Evolutionary conservation across 441 rosid species (phyloP), one percentile per base, ranked within the genome.

Genomic region (Gossypium aridum): DNA sequence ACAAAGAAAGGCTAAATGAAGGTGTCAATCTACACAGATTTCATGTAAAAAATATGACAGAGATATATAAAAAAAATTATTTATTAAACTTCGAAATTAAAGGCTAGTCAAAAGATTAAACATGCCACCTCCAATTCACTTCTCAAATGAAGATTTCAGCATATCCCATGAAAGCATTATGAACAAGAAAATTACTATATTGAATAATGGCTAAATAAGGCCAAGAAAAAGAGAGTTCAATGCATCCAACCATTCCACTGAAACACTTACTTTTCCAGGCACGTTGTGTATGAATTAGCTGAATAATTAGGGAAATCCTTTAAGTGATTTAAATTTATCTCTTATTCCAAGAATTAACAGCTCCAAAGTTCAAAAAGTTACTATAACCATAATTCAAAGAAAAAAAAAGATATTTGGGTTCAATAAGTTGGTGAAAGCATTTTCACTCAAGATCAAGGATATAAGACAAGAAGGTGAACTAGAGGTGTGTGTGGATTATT

Each of bases 91-190:
- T 31, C 1, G 1, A 5, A 31, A 31, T 31, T 31, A 5, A 31
- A 22, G 75, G 37, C 39, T 13, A 34, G 75, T 17, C 3, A 34
- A 5, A 71, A 20, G 34, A 6, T 71, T 7, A 71, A 57, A 68
- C 3, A 20, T 34, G 39, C 47, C n/a, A 39, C 66, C 14, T 43
- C 22, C 7, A 59, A 10, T 71, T 57, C 53, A 72, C 23, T 59
- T 59, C 65, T 70, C 51, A 56, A 10, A 56, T 55, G 19, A 56
- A 37, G 51, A 31, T 71, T 59, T 34, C 63, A 71, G 57, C 37
- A 59, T 43, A 59, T 55, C 13, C 65, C 54, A 37, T 23, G 17
- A 20, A 57, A 57, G 26, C n/a, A 70, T 28, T 17, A 51, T 19
- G 49, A 31, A 13, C 1, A 12, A 26, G 22, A 56, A 23, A 47